Evolutionary conservation across 73 alveolate species (phyloP).

Genomic region (Halteria grandinella): DNA sequence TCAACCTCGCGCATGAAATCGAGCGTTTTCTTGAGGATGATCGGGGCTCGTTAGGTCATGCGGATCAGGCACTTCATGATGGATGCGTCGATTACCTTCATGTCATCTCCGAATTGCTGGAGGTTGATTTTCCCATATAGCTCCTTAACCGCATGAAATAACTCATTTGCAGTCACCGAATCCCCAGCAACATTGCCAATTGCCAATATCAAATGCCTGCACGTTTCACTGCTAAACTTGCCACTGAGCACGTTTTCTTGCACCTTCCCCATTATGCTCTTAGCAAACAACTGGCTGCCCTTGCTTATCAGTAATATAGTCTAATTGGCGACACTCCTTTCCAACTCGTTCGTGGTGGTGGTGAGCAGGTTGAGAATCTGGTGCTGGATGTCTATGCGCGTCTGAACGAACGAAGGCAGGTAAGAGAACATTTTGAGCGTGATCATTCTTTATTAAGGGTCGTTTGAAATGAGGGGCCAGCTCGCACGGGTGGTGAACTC

Average conservation of each 20-base stretch:
- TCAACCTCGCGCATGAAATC: not conserved
- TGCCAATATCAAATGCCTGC: conserved; percentile 24
- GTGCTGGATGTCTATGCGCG: conserved; percentile 32
- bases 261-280: conserved; percentile 28
- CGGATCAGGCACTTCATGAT: not conserved
- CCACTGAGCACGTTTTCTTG: conserved; percentile 34
- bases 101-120: not conserved
- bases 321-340: conserved; percentile 23
- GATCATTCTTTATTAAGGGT: conserved; percentile 26
- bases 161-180: not conserved
- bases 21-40: not conserved
- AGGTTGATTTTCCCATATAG: not conserved
- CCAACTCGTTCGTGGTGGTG: not conserved
- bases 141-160: not conserved
- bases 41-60: conserved; percentile 9
- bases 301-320: conserved; percentile 4
- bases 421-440: conserved; percentile 13
- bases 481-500: conserved; percentile 33
- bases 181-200: conserved; percentile 2
- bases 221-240: conserved; percentile 1
- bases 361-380: not conserved
- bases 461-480: not conserved
- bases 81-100: conserved; percentile 3
- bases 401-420: conserved; percentile 27
- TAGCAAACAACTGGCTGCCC: conserved; percentile 17